Evolutionary conservation across 768 basidiomycete species (phyloP), one percentile per base, ranked within the genome.

Genomic region (Mycena haematopus): DNA sequence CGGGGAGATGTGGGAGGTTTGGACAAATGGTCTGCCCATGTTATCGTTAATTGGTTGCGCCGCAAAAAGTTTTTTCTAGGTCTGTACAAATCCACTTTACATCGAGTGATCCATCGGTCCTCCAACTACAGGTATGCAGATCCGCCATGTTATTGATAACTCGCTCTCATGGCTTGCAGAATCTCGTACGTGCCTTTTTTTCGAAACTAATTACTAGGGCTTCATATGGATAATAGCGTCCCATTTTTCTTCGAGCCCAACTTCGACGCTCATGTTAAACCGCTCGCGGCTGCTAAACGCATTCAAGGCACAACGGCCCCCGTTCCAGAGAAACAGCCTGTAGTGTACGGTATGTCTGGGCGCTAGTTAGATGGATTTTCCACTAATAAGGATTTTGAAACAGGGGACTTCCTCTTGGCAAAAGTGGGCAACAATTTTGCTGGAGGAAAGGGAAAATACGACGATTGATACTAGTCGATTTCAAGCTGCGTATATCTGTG

Each of bases 211-310:
- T 21, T 17, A 46, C 17, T 31, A 63, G 24, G 17, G 54, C 33
- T 36, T 70, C n/a, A 65, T 46, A 14, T 42, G 57, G 19, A 19
- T 25, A 49, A 8, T 59, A 93, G 92, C 10, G 82, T 96, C 21
- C 95, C 95, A 0, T 96, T 96, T 77, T 97, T 97, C 81, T 96
- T 92, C 65, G 95, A 96, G 73, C 95, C 95, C 0, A 93, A 92
- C 60, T 94, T 93, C 69, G 79, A 87, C 62, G 91, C 94, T 0
- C 60, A 78, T 2, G 77, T 97, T 50, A 75, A 80, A 65, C 91
- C 93, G 0, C 76, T 96, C 7, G 78, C 79, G 5, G 87, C 87
- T 7, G 87, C 86, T 0, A 69, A 81, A 27, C 82, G 87, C 35
- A 68, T 83, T 11, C 79, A 78, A 58, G 61, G 72, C 40, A 63